Conservation (phyloP, 768 basidiomycete species). For the Termitomyces sp. region DNA sequence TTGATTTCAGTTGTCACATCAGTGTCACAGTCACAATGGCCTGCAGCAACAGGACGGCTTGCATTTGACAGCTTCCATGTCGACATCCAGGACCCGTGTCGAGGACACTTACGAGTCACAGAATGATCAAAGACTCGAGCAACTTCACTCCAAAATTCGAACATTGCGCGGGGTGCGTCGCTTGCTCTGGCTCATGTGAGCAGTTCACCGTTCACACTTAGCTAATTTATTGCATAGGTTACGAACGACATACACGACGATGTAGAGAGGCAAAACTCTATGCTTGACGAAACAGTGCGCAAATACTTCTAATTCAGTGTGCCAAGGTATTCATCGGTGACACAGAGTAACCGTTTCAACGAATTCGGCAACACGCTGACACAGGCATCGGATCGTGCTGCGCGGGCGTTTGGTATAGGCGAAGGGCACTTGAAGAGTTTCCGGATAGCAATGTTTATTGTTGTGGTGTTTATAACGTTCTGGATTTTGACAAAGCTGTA, state of each 20-base stretch:
- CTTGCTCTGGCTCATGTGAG: not conserved
- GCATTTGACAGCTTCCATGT: slow-evolving; percentile 21
- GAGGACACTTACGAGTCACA: slow-evolving; percentile 80
- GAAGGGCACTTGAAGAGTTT: slow-evolving; percentile 63
- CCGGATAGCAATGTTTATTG: slow-evolving; percentile 58
- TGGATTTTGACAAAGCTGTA: slow-evolving; percentile 51
- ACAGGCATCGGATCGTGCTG: slow-evolving; percentile 64
- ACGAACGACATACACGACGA: slow-evolving; percentile 85
- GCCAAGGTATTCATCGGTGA: not conserved
- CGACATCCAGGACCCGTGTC: slow-evolving; percentile 36
- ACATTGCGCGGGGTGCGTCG: slow-evolving; percentile 68
- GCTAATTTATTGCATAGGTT: slow-evolving; percentile 38
- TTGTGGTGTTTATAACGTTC: slow-evolving; percentile 45
- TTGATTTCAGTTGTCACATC: not conserved
- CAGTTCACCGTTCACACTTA: not conserved
- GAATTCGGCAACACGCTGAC: slow-evolving; percentile 57
- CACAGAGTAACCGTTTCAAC: slow-evolving; percentile 54
- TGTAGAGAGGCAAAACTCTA: slow-evolving; percentile 74
- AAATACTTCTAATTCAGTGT: not conserved
- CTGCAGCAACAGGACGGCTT: not conserved
- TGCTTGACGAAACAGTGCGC: slow-evolving; percentile 71
- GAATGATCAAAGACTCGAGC: slow-evolving; percentile 80
- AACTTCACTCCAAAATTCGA: slow-evolving; percentile 79
- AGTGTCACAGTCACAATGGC: not conserved
- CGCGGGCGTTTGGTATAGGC: slow-evolving; percentile 68